These are phyloP conservation scores for Rhodotorula diobovata DNA, from an alignment of 768 basidiomycete genomes.

Conservation along the genomic window DNA sequence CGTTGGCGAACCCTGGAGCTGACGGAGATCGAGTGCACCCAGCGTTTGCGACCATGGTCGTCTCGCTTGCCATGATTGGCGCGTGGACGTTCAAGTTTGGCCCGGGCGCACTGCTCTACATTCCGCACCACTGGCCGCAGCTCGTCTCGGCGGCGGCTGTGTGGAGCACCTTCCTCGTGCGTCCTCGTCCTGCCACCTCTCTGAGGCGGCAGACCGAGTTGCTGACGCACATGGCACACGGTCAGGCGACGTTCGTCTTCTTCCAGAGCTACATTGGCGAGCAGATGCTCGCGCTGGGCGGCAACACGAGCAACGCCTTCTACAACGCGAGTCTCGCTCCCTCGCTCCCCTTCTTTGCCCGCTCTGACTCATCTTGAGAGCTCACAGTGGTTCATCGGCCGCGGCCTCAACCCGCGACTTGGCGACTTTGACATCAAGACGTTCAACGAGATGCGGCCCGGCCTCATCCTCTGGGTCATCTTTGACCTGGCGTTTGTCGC, in stretches of 20 bases:
- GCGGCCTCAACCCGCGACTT: constrained; percentile 83
- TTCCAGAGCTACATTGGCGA: constrained; percentile 54
- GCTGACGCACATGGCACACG: neutral
- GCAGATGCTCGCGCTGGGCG: constrained; percentile 77
- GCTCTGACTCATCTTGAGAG: neutral
- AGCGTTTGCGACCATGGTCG: constrained; percentile 84
- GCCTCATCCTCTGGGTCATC: constrained; percentile 85
- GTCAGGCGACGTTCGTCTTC: constrained; percentile 61
- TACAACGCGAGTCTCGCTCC: constrained; percentile 68
- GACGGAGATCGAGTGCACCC: neutral
- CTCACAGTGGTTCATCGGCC: constrained; percentile 81
- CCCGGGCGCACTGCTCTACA: constrained; percentile 72
- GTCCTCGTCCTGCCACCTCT: neutral
- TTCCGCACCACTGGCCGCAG: constrained; percentile 89
- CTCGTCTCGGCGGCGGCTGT: constrained; percentile 74
- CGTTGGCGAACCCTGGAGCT: neutral
- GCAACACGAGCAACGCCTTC: constrained; percentile 77
- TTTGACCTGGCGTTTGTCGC: constrained; percentile 86
- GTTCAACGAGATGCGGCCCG: constrained; percentile 73
- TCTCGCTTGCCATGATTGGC: constrained; percentile 66
- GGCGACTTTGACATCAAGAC: constrained; percentile 71
- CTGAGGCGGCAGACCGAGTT: accelerated
- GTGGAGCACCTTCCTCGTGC: constrained; percentile 66
- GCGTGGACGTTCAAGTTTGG: constrained; percentile 72
- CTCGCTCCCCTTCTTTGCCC: neutral